Evolutionary conservation across 1,139 yeast species (phyloP), one percentile per base, ranked within the genome.

Genomic region (Ogataea hybrid): DNA sequence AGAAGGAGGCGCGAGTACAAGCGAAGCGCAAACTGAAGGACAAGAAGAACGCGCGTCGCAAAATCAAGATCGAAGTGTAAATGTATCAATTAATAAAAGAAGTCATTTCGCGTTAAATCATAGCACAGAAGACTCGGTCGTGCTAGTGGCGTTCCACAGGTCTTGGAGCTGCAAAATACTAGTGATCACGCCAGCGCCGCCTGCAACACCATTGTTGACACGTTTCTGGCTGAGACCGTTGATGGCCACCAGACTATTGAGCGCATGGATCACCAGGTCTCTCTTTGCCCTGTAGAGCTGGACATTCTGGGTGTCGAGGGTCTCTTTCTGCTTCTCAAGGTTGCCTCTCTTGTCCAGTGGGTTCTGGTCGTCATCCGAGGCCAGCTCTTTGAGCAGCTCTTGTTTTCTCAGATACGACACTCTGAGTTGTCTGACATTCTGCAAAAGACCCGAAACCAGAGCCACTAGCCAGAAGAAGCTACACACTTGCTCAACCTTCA

Each of bases 111-210:
- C 31, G 28, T 32, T 25, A 32, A 28, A 30, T 38, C 37, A 38
- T 38, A 32, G 32, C 21, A 20, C 37, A 15, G 28, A 20, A 20
- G 12, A 20, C 17, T 32, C 41, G 16, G 20, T 39, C 20, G 35
- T 42, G 28, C 49, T 39, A 14, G 41, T 43, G 12, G 39, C 35
- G 34, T 48, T 66, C 92, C 92, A 90, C 51, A 84, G 67, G 55
- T 86, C 89, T 59, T 73, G 76, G 48, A 87, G 71, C 29, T 96
- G 96, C 66, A 89, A 70, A 43, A 82, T 48, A 32, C 96, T 84
- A 25, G 97, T 88, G 48, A 86, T 69, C 25, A 84, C 73, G 63
- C 97, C 97, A 35, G 94, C 90, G 50, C 83, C 69, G 38, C 96
- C 97, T 43, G 88, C 77, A 38, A 83, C 73, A 39, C 95, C 95